Base-by-base conservation (phyloP, 441 rosid genomes). In the Dalechampia spathulata region DNA sequence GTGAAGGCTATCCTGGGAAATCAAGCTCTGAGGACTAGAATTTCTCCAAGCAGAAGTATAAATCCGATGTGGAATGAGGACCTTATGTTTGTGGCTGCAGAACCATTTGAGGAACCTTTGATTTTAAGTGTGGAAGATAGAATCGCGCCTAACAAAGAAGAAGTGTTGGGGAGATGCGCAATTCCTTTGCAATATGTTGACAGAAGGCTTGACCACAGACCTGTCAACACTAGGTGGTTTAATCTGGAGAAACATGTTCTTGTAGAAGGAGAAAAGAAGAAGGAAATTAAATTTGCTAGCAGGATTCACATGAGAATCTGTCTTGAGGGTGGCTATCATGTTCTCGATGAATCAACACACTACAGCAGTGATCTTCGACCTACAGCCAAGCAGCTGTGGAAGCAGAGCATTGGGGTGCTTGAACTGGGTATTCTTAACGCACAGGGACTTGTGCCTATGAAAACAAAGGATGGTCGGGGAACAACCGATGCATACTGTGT, bases 51-150 rank as follows among this genome's bases (percentile, higher is more conserved):
- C 71, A 79, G 82, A 78, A 77, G 72, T 50, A 69, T 83, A 49
- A 83, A 86, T 57, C 96, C 99, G 0, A 49, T 89, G 90, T 92
- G 99, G 99, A 89, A 92, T 45, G 99, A 92, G 64, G 97, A 92
- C 71, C 69, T 92, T 65, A 83, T 92, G 94, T 92, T 92, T 72
- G 99, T 92, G 7, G 99, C 88, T 7, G 82, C 99, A 0, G 99
- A 92, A 65, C 97, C 96, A 1, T 86, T 92, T 43, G 97, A 92
- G 74, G 99, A 92, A 65, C 83, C 69, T 30, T 66, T 92, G 72
- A 72, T 86, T 30, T 72, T 92, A 45, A 86, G 67, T 5, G 97
- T 92, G 52, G 99, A 89, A 75, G 96, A 92, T 46, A 77, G 90
- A 66, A 83, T 89, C 62, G 95, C 90, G 26, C 85, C 85, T 17